These are phyloP conservation scores for Nemania sp. DNA, from an alignment of 2,329 filamentous ascomycete species.

Conservation along the genomic window DNA sequence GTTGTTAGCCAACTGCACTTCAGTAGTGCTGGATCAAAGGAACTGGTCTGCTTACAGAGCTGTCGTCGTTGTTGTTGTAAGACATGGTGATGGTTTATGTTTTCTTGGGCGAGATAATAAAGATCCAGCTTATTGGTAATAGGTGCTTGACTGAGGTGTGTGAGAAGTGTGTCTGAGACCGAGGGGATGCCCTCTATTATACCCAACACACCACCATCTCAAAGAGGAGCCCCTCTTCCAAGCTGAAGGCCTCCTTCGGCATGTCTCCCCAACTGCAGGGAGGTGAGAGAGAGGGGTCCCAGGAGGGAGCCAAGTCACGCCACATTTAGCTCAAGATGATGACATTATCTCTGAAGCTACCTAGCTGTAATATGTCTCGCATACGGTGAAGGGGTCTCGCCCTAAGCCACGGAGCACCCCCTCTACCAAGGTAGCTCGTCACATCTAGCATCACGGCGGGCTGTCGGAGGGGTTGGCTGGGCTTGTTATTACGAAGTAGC, in stretches of 20 bases:
- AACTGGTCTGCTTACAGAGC: conserved; percentile 37
- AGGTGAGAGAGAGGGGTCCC: conserved; percentile 23
- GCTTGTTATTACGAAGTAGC: conserved; percentile 17
- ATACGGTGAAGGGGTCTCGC: conserved; percentile 14
- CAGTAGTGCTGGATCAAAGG: background rate
- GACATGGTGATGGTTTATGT: conserved; percentile 43
- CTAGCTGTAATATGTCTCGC: conserved; percentile 1
- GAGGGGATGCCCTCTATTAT: conserved; percentile 24
- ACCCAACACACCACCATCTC: conserved; percentile 15
- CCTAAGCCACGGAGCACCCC: too few relatives aligned
- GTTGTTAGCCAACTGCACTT: conserved; percentile 2
- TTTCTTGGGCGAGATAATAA: background rate
- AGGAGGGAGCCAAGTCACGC: conserved; percentile 17
- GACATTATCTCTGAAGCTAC: conserved; percentile 18
- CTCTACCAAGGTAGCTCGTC: too few relatives aligned
- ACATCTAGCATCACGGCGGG: too few relatives aligned
- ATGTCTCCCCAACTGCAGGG: background rate
- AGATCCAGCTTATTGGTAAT: background rate
- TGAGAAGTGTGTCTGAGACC: background rate
- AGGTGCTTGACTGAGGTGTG: background rate
- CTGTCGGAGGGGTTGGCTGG: background rate
- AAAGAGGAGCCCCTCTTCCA: conserved; percentile 12
- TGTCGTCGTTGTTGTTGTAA: conserved; percentile 46
- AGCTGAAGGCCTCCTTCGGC: conserved; percentile 16
- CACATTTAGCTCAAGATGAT: background rate